Conservation (phyloP, 352 stramenopile species). For the Phytophthora europaea region DNA sequence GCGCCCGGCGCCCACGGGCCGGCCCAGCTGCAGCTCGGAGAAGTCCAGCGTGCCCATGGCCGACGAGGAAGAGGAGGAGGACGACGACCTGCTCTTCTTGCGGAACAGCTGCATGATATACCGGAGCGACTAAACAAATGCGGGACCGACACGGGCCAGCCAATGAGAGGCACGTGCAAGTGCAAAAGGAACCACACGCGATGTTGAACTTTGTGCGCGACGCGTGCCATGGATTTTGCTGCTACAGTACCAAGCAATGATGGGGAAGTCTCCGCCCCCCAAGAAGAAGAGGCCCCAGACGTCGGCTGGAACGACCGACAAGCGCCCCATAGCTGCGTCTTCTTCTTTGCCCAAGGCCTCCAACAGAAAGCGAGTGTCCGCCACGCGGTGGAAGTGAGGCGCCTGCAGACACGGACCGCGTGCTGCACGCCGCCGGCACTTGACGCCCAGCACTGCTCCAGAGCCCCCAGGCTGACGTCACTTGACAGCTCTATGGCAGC, state of each 20-base stretch:
- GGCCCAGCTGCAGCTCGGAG: conserved; percentile 56
- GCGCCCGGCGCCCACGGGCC: conserved; percentile 53
- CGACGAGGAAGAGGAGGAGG: conserved; percentile 20
- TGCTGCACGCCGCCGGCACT: conserved; percentile 12
- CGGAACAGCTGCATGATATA: conserved; percentile 29
- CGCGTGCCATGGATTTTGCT: neutral
- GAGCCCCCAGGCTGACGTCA: conserved; percentile 12
- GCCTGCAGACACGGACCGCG: no score
- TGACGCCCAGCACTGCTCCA: conserved; percentile 4
- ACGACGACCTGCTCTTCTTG: conserved; percentile 31
- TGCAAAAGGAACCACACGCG: no score
- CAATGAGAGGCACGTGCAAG: neutral
- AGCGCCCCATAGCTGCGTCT: no score
- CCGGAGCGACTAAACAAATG: conserved; percentile 2
- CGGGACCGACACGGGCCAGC: neutral
- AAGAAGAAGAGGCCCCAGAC: no score
- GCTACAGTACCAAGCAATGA: no score
- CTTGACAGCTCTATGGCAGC: neutral
- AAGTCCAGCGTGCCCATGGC: conserved; percentile 40
- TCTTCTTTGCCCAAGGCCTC: no score
- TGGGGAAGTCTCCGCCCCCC: no score
- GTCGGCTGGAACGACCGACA: no score
- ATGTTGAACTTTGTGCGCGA: neutral
- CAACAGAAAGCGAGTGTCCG: no score
- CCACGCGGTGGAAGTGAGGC: no score